Base-by-base conservation (phyloP, 176 grass and related monocot species). In the Oryza nivara region DNA sequence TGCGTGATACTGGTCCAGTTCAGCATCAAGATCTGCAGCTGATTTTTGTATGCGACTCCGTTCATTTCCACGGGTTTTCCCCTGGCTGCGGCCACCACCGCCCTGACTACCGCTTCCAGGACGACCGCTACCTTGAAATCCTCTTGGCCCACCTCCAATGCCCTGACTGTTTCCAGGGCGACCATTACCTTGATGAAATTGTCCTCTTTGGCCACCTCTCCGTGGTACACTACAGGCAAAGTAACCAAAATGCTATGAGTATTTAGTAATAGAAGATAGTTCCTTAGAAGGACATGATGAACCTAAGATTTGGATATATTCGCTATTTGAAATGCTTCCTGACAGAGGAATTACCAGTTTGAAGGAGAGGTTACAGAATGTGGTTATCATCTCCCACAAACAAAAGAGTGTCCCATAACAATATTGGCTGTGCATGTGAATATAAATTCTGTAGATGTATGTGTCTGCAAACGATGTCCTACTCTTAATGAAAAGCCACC, bases 1-100 rank as follows among this genome's bases (percentile, higher is more conserved):
- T 26, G 88, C 65, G 77, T 92, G 93, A 75, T 95, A 95, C 76
- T 92, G 89, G 70, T 95, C 93, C 71, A 95, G 79, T 80, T 95
- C 93, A 81, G 90, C 90, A 69, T 95, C 93, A 71, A 95, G 93
- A 83, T 95, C 93, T 77, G 85, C 85, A 84, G 83, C 86, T 25
- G 93, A 92, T 46, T 85, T 38, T 20, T 65, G 65, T 16, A 72
- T 83, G 67, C 75, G 85, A 48, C 65, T 81, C 74, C 69, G 82
- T 65, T 82, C 93, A 75, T 69, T 67, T 7, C 81, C 91, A 63
- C 88, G 74, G 63, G 70, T 83, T 88, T 70, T 89, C 15, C 78
- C 88, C 54, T 58, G 75, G 56, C 79, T 80, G 3, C 36, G 81
- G 20, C 88, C 84, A 65, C 87, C 80, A 73, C 70, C 58, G 41